A percentile compares a stretch with the other conserved stretches of the same genome.
Evolutionary conservation across 768 basidiomycete species (phyloP).

Genomic region (Rhodotorula diobovata): DNA sequence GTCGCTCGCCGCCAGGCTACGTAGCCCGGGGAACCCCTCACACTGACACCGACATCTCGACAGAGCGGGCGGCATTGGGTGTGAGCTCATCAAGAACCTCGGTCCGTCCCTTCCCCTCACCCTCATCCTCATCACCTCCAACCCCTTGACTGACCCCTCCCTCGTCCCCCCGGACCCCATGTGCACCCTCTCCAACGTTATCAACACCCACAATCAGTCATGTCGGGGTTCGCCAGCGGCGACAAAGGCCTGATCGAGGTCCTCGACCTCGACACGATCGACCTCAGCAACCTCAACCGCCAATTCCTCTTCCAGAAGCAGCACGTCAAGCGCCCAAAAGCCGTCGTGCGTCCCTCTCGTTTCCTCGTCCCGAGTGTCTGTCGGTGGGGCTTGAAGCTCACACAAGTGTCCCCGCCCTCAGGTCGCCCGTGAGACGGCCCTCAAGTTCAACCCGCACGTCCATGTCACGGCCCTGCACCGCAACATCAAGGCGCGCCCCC

Average conservation of each 20-base stretch:
- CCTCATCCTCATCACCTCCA: conserved; percentile 48
- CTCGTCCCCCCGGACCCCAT: background rate
- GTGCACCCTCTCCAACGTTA: background rate
- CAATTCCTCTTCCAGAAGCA: conserved; percentile 97
- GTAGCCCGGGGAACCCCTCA: background rate
- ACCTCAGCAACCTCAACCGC: conserved; percentile 92
- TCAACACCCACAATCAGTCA: conserved; percentile 13
- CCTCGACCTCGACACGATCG: conserved; percentile 95
- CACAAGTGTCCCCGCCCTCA: conserved; percentile 48
- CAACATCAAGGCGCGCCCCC: conserved; percentile 81
- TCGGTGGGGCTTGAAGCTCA: background rate
- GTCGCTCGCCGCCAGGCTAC: background rate
- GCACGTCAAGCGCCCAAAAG: conserved; percentile 94
- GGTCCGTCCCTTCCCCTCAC: conserved; percentile 63
- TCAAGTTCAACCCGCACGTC: conserved; percentile 80
- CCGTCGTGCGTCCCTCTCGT: conserved; percentile 58
- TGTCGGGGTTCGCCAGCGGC: conserved; percentile 26
- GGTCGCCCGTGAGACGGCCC: conserved; percentile 73
- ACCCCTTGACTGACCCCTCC: background rate
- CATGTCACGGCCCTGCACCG: conserved; percentile 82
- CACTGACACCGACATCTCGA: background rate
- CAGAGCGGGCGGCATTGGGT: conserved; percentile 69
- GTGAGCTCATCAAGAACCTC: conserved; percentile 95
- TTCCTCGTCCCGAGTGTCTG: conserved; percentile 31
- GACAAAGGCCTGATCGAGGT: conserved; percentile 19